Percentiles rank a stretch among this genome's conserved stretches.
Evolutionary conservation across 2,329 filamentous ascomycete genomes (phyloP).

Genomic region (Tolypocladium inflatum): DNA sequence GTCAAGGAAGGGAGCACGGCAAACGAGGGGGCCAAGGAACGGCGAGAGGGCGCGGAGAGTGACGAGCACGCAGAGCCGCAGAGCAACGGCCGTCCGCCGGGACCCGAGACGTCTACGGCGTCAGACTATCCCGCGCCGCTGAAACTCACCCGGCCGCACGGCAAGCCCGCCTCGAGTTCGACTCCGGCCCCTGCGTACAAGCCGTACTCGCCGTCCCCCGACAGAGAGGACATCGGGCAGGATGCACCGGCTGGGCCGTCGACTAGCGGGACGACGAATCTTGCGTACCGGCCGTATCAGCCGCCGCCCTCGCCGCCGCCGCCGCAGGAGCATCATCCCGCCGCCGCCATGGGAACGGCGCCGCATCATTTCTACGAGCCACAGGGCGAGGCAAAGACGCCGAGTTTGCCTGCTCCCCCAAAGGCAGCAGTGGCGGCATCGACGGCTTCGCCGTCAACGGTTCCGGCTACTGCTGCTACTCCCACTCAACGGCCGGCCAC

Average conservation of each 20-base stretch:
- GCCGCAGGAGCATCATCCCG: conserved; percentile 6
- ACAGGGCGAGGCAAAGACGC: not conserved
- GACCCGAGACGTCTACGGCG: not conserved
- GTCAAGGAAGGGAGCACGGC: not conserved
- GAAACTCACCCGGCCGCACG: conserved; percentile 13
- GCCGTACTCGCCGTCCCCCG: conserved; percentile 16
- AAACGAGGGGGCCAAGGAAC: not conserved
- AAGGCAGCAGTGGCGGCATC: not conserved
- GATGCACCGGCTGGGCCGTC: not conserved
- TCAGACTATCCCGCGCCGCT: conserved; percentile 17
- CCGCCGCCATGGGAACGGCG: conserved; percentile 3
- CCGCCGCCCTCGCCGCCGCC: conserved; percentile 10
- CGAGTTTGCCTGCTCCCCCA: not conserved
- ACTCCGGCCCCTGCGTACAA: conserved; percentile 13
- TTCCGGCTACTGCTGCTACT: not conserved
- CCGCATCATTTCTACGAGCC: conserved; percentile 14
- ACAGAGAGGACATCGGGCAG: not conserved
- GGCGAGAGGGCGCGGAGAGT: not conserved
- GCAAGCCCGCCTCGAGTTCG: conserved; percentile 4
- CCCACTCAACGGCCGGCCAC: not conserved
- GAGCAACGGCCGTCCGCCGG: not conserved
- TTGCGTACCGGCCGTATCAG: conserved; percentile 19
- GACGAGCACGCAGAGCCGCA: not conserved
- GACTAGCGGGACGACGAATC: conserved; percentile 5
- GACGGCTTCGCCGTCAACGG: not conserved